Conservation (phyloP, 768 basidiomycete genomes). For the Naganishia kalamii region DNA sequence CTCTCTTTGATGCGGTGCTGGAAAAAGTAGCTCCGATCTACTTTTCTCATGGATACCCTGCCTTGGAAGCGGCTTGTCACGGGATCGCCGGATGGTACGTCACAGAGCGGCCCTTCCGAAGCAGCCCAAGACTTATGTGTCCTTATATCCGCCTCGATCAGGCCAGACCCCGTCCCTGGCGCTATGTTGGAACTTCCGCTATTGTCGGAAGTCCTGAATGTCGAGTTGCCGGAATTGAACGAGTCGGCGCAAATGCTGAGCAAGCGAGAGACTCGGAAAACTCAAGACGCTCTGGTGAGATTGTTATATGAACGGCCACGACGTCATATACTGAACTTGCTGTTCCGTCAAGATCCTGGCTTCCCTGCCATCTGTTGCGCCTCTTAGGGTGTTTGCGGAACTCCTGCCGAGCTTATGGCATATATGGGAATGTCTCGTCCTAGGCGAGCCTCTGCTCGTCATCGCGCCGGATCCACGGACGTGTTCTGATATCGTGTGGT, state of each 20-base stretch:
- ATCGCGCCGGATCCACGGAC: constrained; percentile 73
- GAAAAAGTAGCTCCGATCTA: constrained; percentile 65
- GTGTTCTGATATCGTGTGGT: constrained; percentile 78
- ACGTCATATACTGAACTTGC: background rate
- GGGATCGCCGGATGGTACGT: constrained; percentile 77
- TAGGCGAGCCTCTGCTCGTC: constrained; percentile 82
- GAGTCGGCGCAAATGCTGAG: constrained; percentile 65
- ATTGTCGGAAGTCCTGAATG: constrained; percentile 66
- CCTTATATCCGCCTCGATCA: constrained; percentile 37
- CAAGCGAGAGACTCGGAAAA: background rate
- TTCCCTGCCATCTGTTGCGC: constrained; percentile 42
- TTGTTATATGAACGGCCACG: constrained; percentile 45
- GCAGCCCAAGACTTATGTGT: too few relatives aligned
- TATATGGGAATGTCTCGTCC: constrained; percentile 82
- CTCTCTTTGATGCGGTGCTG: constrained; percentile 66
- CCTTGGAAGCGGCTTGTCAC: constrained; percentile 78
- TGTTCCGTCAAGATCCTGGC: constrained; percentile 37
- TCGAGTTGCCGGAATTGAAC: constrained; percentile 61
- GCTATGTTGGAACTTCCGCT: constrained; percentile 71
- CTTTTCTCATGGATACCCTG: constrained; percentile 62
- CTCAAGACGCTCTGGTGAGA: constrained; percentile 10
- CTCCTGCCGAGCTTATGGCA: constrained; percentile 50
- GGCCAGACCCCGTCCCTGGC: constrained; percentile 70
- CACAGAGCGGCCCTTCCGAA: background rate
- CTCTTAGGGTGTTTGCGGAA: constrained; percentile 42